Evolutionary conservation across 192 early-diverging fungal species (phyloP), one percentile per base, ranked within the genome.

Genomic region (Rhizoclosmatium globosum): DNA sequence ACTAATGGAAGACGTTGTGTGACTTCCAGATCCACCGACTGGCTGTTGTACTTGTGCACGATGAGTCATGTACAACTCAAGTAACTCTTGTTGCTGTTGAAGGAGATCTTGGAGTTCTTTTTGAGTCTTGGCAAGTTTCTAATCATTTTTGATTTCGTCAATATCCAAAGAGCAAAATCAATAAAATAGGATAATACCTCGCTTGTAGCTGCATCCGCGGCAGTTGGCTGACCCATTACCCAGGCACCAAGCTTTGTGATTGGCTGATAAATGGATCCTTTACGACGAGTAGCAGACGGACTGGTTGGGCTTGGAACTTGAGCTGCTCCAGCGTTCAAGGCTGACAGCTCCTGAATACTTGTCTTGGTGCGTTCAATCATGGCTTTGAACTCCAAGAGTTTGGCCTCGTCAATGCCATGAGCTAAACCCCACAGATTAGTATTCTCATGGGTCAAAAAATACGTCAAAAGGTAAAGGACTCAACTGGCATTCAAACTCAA

Each of bases 41-140:
- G 45, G 15, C 23, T 71, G 47, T 42, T 71, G 45, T 45, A 44
- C n/a, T 38, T n/a, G 38, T 13, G 15, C n/a, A 15, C 74, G 74
- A 43, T 76, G 61, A 2, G 11, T 43, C 39, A 67, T 62, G 64
- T 76, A 76, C 38, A 76, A 39, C 6, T 76, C 74, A 9, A 71
- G 41, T 3, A 79, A 46, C 38, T 71, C 71, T 58, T 80, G 72
- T 50, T 80, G 79, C 39, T 80, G 19, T 23, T 68, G 41, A 3
- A 80, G 64, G 2, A 80, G 57, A 43, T 46, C 62, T 57, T 75
- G 62, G n/a, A 80, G 47, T 56, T 80, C 79, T 17, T 21, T 50
- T 47, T 80, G 79, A 7, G 79, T 80, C 46, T 80, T 80, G 15
- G 64, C 45, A 13, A 80, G 17, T 43, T 68, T 68, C 69, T 71